Conservation (phyloP, 2,329 filamentous ascomycete species). For the Exophiala spinifera region DNA sequence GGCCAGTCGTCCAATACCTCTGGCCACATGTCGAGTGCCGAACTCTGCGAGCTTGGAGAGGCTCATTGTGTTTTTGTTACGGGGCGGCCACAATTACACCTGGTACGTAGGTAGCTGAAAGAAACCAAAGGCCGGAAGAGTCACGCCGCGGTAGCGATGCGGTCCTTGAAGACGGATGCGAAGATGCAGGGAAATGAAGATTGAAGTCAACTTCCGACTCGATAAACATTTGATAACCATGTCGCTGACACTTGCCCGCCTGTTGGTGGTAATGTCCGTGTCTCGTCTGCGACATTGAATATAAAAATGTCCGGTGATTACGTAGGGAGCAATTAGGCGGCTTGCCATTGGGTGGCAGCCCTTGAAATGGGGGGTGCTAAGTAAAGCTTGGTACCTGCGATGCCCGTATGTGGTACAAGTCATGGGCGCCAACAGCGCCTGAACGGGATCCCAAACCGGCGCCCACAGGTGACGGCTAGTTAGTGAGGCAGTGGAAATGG, state of each 20-base stretch:
- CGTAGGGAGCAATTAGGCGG: background rate
- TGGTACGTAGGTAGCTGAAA: too few relatives aligned
- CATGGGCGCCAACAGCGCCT: too few relatives aligned
- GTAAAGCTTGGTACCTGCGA: too few relatives aligned
- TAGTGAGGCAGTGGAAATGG: too few relatives aligned
- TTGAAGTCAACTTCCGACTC: background rate
- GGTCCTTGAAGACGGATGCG: background rate
- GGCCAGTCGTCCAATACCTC: slow-evolving; percentile 29
- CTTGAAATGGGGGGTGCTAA: too few relatives aligned
- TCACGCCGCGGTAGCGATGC: background rate
- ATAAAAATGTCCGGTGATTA: background rate
- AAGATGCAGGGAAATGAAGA: background rate
- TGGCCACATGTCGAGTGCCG: slow-evolving; percentile 29
- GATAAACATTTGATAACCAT: too few relatives aligned
- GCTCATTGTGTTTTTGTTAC: background rate
- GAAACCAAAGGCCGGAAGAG: too few relatives aligned
- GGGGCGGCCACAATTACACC: background rate
- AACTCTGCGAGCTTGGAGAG: slow-evolving; percentile 30
- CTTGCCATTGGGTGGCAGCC: background rate
- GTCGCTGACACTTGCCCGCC: background rate
- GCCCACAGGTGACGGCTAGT: too few relatives aligned
- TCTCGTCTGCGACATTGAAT: background rate
- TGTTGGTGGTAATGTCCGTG: background rate
- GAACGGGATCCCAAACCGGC: too few relatives aligned
- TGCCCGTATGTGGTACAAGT: too few relatives aligned